A percentile compares a stretch with the other conserved stretches of the same genome.
phyloP scores from a whole-genome alignment of 2,329 filamentous ascomycete genomes.

The Botryotinia narcissicola region DNA sequence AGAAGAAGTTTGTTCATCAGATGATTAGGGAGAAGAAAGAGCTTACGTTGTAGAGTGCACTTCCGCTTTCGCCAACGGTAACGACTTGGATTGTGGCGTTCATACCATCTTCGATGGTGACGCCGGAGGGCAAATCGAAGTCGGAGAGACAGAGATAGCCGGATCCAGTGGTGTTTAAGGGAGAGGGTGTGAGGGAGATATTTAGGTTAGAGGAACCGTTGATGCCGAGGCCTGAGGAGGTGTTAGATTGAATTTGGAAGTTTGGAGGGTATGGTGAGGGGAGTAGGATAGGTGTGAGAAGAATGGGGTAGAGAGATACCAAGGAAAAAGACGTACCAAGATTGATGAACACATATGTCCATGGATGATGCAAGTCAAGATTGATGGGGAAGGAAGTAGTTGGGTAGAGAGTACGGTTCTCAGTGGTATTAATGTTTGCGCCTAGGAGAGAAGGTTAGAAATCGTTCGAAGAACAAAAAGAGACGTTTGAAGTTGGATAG shows the following conservation, averaged over 20 bases:
- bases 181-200: conserved; percentile 9
- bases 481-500: too few species aligned
- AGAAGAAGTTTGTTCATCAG: too few species aligned
- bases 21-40: not conserved
- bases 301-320: not conserved
- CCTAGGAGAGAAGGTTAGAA: conserved; percentile 3
- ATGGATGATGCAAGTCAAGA: not conserved
- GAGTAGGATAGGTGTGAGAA: not conserved
- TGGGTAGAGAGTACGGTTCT: conserved; percentile 14
- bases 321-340: conserved; percentile 1
- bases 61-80: conserved; percentile 19
- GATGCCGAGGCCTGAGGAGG: conserved; percentile 12
- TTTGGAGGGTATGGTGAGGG: not conserved
- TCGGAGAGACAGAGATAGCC: conserved; percentile 22
- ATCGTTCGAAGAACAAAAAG: too few species aligned
- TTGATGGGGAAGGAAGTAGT: conserved; percentile 6
- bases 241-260: not conserved
- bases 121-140: conserved; percentile 10
- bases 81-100: conserved; percentile 23
- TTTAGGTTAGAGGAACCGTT: conserved; percentile 23
- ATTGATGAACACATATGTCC: conserved; percentile 17
- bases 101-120: conserved; percentile 16
- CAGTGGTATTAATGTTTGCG: conserved; percentile 22
- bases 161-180: conserved; percentile 21
- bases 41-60: conserved; percentile 23